Conservation (phyloP, 2,329 filamentous ascomycete species). For the Colletotrichum sp. region DNA sequence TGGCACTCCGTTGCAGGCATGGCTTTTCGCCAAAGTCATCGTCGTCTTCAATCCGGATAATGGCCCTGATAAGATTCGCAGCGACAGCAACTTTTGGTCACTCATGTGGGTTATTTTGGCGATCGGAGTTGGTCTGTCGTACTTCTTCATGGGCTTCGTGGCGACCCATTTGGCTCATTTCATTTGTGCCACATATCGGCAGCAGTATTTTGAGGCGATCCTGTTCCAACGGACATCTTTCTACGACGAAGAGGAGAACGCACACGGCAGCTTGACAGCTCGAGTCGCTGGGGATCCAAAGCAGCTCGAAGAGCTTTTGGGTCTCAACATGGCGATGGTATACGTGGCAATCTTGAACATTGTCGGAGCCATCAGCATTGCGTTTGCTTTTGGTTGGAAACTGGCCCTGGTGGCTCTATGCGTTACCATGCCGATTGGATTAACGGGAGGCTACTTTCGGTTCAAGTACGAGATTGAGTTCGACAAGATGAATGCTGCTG, state of each 20-base stretch:
- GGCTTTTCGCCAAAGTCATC: conserved; percentile 60
- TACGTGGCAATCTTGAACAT: conserved; percentile 69
- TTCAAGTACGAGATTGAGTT: conserved; percentile 69
- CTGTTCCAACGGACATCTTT: conserved; percentile 63
- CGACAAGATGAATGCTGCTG: conserved; percentile 69
- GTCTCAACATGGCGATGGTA: conserved; percentile 67
- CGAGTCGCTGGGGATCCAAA: conserved; percentile 61
- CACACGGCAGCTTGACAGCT: conserved; percentile 64
- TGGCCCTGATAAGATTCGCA: conserved; percentile 34
- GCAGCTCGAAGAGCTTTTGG: conserved; percentile 66
- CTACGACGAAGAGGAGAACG: conserved; percentile 66
- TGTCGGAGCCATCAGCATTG: conserved; percentile 67
- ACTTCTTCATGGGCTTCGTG: conserved; percentile 52
- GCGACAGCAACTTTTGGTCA: conserved; percentile 64
- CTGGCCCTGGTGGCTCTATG: conserved; percentile 71
- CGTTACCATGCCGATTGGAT: conserved; percentile 58
- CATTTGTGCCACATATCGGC: conserved; percentile 59
- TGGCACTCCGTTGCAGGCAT: conserved; percentile 56
- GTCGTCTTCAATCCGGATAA: conserved; percentile 48
- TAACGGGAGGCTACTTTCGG: conserved; percentile 54
- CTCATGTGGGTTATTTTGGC: conserved; percentile 70
- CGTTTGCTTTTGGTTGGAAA: conserved; percentile 80
- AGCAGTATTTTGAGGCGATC: conserved; percentile 66
- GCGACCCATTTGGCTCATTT: conserved; percentile 52
- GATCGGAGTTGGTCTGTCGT: conserved; percentile 54